Percentiles rank a stretch among this genome's conserved stretches.
These are phyloP conservation scores for Eucalyptus cloeziana DNA, from an alignment of 345 rosid species.

Conservation along the genomic window DNA sequence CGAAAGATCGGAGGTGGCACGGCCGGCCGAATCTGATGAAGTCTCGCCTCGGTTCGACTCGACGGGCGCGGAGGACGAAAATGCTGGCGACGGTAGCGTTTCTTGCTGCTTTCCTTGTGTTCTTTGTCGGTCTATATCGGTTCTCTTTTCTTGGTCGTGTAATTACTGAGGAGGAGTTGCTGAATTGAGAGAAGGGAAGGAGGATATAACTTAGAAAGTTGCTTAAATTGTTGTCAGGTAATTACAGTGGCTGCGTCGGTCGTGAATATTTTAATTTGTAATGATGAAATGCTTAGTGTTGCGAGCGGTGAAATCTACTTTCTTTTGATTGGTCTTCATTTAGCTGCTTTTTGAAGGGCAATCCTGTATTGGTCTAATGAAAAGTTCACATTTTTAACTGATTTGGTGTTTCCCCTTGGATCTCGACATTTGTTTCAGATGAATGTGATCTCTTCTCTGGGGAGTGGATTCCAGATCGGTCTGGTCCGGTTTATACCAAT, in stretches of 20 bases:
- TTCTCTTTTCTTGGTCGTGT: not conserved
- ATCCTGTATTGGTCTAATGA: not conserved
- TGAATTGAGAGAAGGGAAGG: not conserved
- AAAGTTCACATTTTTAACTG: not conserved
- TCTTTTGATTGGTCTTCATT: not conserved
- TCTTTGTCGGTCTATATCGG: not conserved
- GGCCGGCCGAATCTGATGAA: not conserved
- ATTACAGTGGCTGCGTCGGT: not conserved
- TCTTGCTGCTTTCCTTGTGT: not conserved
- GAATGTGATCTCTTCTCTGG: conserved; percentile 70
- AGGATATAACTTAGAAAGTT: not conserved
- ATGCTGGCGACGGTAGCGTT: not conserved
- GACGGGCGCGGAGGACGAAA: not conserved
- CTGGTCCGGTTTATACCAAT: conserved; percentile 74
- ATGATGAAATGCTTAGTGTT: not conserved
- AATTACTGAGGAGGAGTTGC: not conserved
- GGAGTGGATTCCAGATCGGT: conserved; percentile 69
- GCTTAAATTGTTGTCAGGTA: not conserved
- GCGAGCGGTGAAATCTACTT: not conserved
- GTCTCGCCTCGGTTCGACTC: not conserved
- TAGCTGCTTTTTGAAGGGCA: not conserved
- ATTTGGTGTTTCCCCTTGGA: conserved; percentile 2
- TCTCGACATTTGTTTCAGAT: conserved; percentile 7
- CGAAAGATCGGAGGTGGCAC: not conserved
- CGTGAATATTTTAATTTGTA: not conserved